phyloP scores from a whole-genome alignment of 768 basidiomycete genomes.

The Amanita molliuscula region DNA sequence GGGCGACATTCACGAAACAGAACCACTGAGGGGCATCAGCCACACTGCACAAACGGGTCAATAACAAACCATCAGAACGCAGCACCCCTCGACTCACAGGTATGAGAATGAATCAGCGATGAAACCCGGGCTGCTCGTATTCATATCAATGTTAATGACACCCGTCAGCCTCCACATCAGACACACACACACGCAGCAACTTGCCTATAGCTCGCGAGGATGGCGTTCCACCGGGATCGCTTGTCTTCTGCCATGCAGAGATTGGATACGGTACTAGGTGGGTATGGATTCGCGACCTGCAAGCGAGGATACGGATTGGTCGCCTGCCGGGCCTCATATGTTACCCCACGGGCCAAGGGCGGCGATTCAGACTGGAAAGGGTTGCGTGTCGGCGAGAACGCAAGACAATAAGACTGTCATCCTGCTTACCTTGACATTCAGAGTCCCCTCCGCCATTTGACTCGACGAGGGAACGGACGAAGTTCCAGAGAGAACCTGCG shows the following conservation, averaged over 20 bases:
- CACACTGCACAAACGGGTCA: conserved; percentile 32
- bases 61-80: neutral
- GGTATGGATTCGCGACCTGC: conserved; percentile 26
- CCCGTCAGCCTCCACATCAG: neutral
- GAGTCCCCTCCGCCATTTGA: neutral
- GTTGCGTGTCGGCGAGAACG: neutral
- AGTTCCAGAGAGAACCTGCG: conserved; percentile 12
- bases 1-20: conserved; percentile 52
- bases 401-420: neutral
- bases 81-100: conserved; percentile 27
- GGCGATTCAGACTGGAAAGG: conserved; percentile 19
- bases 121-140: conserved; percentile 28
- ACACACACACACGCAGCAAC: conserved; percentile 8
- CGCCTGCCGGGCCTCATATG: conserved; percentile 26
- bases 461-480: conserved; percentile 12
- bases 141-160: conserved; percentile 8
- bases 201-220: conserved; percentile 27
- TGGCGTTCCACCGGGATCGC: conserved; percentile 33
- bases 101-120: conserved; percentile 40
- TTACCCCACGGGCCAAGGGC: conserved; percentile 20
- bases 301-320: conserved; percentile 27
- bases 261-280: conserved; percentile 17
- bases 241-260: conserved; percentile 23
- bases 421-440: neutral
- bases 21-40: conserved; percentile 55